These are phyloP conservation scores for Ceratobasidium sp. DNA, from an alignment of 1,284 basidiomycete species.

Conservation along the genomic window DNA sequence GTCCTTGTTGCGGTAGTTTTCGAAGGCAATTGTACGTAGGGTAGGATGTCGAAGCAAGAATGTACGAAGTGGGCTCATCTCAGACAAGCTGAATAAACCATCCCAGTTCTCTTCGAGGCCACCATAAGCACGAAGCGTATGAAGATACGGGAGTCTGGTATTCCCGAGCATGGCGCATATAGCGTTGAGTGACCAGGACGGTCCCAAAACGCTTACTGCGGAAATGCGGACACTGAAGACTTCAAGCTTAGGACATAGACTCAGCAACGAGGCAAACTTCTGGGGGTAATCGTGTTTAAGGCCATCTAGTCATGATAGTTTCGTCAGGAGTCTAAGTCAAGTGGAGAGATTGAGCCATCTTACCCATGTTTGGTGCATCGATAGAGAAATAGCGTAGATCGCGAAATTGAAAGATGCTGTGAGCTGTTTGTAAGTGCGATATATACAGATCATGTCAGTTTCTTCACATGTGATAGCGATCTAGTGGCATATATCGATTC, in stretches of 20 bases:
- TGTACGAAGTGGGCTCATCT: not conserved
- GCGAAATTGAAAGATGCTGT: not conserved
- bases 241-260: not conserved
- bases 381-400: not conserved
- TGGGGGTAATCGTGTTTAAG: not conserved
- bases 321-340: too few relatives aligned
- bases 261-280: not conserved
- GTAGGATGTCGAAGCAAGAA: constrained; percentile 1
- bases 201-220: not conserved
- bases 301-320: too few relatives aligned
- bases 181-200: not conserved
- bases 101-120: constrained; percentile 2
- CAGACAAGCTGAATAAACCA: not conserved
- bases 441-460: not conserved
- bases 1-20: not conserved
- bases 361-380: not conserved
- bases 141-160: not conserved
- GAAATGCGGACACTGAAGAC: not conserved
- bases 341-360: not conserved
- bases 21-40: not conserved
- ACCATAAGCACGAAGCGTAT: constrained; percentile 3
- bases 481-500: not conserved
- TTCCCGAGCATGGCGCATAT: constrained; percentile 6
- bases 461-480: not conserved
- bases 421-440: not conserved